phyloP scores from a whole-genome alignment of 108 stramenopile species.

The Fragilaria crotonensis region DNA sequence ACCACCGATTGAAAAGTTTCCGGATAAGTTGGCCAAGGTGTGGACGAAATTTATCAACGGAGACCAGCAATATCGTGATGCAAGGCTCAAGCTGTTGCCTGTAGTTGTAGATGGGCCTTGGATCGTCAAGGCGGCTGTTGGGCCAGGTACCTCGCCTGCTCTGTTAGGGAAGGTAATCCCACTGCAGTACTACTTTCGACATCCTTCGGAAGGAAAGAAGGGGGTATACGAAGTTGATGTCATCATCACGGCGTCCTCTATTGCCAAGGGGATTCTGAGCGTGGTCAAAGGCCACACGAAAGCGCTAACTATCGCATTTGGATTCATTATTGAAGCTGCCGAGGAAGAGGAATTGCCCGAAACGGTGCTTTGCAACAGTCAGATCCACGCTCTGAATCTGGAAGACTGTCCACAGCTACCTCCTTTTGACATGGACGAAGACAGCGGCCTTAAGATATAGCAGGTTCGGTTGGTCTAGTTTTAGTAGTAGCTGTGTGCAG shows the following conservation, averaged over 20 bases:
- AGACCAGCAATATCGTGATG: constrained; percentile 82
- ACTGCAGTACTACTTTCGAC: constrained; percentile 74
- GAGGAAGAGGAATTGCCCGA: constrained; percentile 77
- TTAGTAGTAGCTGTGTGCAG: too few relatives aligned
- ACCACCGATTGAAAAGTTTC: constrained; percentile 59
- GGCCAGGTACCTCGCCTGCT: constrained; percentile 81
- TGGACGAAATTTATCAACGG: constrained; percentile 75
- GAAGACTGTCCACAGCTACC: constrained; percentile 79
- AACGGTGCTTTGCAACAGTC: constrained; percentile 69
- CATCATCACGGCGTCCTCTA: constrained; percentile 68
- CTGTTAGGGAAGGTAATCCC: constrained; percentile 82
- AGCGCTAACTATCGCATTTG: constrained; percentile 73
- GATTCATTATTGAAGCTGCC: constrained; percentile 83
- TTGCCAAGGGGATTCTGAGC: constrained; percentile 85
- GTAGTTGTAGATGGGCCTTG: constrained; percentile 87
- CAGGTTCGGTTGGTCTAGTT: too few relatives aligned
- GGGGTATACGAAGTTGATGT: constrained; percentile 84
- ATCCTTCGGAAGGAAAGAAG: constrained; percentile 37
- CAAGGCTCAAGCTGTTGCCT: constrained; percentile 78
- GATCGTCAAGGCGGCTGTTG: constrained; percentile 86
- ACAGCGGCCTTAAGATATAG: background rate
- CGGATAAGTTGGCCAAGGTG: constrained; percentile 40
- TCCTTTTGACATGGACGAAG: constrained; percentile 23
- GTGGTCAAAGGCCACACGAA: constrained; percentile 85
- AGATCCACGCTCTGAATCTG: constrained; percentile 67